Evolutionary conservation across 139 green algal genomes (phyloP).

Genomic region (Picochlorum costavermella): DNA sequence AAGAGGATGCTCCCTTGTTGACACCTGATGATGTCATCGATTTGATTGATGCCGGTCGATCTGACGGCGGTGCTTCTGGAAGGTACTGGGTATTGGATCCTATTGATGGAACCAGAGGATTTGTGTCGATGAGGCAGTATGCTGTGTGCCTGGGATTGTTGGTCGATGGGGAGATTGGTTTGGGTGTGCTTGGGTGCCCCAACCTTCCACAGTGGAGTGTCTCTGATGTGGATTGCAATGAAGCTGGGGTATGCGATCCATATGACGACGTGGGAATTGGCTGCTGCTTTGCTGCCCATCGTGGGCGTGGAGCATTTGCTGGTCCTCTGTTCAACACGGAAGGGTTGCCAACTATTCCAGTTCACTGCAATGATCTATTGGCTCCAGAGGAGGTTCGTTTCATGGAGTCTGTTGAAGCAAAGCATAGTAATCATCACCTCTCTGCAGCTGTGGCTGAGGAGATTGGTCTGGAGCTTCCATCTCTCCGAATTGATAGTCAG

Average conservation of each 20-base stretch:
- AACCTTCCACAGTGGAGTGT: slow-evolving; percentile 76
- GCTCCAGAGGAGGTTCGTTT: slow-evolving; percentile 40
- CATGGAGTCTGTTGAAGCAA: slow-evolving; percentile 83
- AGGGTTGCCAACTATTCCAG: slow-evolving; percentile 16
- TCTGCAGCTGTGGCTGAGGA: slow-evolving; percentile 38
- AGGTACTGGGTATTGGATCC: slow-evolving; percentile 90
- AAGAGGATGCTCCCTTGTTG: slow-evolving; percentile 10
- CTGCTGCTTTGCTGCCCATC: slow-evolving; percentile 65
- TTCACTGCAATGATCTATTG: slow-evolving; percentile 23
- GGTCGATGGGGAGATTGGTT: slow-evolving; percentile 55
- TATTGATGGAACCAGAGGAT: slow-evolving; percentile 90
- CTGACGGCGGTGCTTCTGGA: slow-evolving; percentile 54
- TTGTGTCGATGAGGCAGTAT: slow-evolving; percentile 92
- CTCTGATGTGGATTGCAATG: slow-evolving; percentile 42
- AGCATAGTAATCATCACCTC: slow-evolving; percentile 64
- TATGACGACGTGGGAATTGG: slow-evolving; percentile 40
- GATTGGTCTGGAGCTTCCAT: slow-evolving; percentile 49
- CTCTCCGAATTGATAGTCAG: slow-evolving; percentile 81
- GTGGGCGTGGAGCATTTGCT: slow-evolving; percentile 49
- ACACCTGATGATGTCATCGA: slow-evolving; percentile 33
- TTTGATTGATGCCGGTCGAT: slow-evolving; percentile 65
- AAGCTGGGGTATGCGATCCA: slow-evolving; percentile 25
- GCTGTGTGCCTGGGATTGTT: slow-evolving; percentile 86
- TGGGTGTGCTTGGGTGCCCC: slow-evolving; percentile 91
- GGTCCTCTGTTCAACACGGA: slow-evolving; percentile 33